phyloP scores from a whole-genome alignment of 345 rosid genomes.

The Corchorus olitorius region DNA sequence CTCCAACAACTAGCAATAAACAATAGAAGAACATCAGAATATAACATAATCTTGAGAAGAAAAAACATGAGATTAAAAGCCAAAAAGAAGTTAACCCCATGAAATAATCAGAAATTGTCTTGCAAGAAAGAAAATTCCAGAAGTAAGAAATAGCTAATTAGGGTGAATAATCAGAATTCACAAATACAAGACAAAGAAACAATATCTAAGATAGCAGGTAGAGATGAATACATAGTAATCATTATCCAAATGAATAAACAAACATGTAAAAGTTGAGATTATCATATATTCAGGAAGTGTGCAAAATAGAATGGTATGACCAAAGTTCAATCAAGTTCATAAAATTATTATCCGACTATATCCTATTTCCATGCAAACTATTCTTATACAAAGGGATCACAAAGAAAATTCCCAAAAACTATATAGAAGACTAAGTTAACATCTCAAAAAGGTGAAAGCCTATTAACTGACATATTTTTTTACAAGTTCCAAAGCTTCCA shows the following conservation, averaged over 20 bases:
- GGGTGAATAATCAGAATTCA: background rate
- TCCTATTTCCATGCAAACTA: background rate
- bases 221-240: background rate
- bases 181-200: background rate
- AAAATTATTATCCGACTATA: background rate
- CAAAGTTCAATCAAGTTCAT: background rate
- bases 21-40: background rate
- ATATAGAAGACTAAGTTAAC: background rate
- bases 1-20: slow-evolving; percentile 69
- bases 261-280: background rate
- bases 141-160: background rate
- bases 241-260: background rate
- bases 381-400: background rate
- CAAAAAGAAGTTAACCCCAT: background rate
- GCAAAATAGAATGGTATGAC: background rate
- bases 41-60: background rate
- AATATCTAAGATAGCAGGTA: background rate
- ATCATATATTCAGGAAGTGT: background rate
- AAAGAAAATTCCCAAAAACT: background rate
- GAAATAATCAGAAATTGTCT: background rate
- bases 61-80: slow-evolving; percentile 15
- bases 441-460: background rate
- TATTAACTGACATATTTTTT: background rate
- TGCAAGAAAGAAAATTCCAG: background rate
- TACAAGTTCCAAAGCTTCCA: background rate